Evolutionary conservation across 2,329 filamentous ascomycete genomes (phyloP).

Genomic region (Colletotrichum trifolii): DNA sequence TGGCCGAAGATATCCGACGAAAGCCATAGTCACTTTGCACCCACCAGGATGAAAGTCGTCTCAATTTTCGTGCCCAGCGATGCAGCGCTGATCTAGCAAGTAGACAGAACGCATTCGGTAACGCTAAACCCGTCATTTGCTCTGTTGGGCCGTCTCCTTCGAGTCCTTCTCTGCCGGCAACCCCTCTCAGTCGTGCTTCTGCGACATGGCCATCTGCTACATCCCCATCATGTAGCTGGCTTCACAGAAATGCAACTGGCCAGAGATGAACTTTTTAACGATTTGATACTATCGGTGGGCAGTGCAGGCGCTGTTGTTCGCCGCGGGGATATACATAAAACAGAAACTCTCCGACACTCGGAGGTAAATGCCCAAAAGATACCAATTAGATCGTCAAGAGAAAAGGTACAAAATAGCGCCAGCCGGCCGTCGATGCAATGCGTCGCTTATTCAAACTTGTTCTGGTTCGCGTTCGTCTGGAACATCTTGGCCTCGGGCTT

Average conservation of each 20-base stretch:
- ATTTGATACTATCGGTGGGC: slow-evolving; percentile 15
- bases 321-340: slow-evolving; percentile 21
- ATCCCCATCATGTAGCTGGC: too few species aligned
- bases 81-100: too few species aligned
- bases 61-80: too few species aligned
- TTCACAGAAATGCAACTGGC: too few species aligned
- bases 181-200: too few species aligned
- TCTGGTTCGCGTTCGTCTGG: slow-evolving; percentile 38
- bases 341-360: slow-evolving; percentile 10
- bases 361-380: slow-evolving; percentile 4
- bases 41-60: too few species aligned
- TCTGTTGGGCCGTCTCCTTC: too few species aligned
- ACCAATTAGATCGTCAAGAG: background rate
- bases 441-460: slow-evolving; percentile 33
- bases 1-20: slow-evolving; percentile 12
- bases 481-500: slow-evolving; percentile 39
- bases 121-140: too few species aligned
- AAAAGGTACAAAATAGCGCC: background rate
- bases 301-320: slow-evolving; percentile 13
- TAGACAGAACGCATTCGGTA: background rate
- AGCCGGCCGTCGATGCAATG: slow-evolving; percentile 12
- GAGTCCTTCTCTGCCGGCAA: too few species aligned
- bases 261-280: background rate
- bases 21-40: background rate
- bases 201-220: too few species aligned